Evolutionary conservation across 345 rosid species (phyloP).

Genomic region (Moricandia arvensis): DNA sequence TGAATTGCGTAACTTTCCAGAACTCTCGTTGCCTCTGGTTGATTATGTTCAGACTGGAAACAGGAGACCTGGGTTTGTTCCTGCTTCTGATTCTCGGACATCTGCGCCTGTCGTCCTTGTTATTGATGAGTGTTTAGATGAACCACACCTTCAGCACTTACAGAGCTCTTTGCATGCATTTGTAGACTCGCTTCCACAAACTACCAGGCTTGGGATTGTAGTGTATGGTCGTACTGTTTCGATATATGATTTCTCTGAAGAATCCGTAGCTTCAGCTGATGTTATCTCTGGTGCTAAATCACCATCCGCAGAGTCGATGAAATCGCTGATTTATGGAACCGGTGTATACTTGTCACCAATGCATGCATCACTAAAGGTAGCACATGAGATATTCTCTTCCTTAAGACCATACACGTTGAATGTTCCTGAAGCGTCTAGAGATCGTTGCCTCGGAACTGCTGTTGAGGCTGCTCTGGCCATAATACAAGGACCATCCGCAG

Average conservation of each 20-base stretch:
- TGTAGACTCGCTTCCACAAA: conserved; percentile 74
- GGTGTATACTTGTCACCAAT: conserved; percentile 91
- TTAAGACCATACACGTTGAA: conserved; percentile 73
- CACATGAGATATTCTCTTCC: conserved; percentile 89
- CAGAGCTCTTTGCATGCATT: conserved; percentile 98
- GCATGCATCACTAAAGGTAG: conserved; percentile 94
- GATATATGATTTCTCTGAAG: conserved; percentile 89
- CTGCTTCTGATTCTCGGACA: conserved; percentile 81
- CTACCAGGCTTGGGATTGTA: conserved; percentile 81
- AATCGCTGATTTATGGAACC: conserved; percentile 82
- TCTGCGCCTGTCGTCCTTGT: conserved; percentile 89
- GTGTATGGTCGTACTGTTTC: conserved; percentile 84
- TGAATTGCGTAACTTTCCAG: conserved; percentile 69
- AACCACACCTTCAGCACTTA: conserved; percentile 88
- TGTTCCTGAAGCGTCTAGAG: conserved; percentile 81
- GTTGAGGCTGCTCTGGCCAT: conserved; percentile 90
- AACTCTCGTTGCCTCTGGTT: conserved; percentile 71
- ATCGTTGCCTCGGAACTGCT: conserved; percentile 86
- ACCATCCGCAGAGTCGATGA: conserved; percentile 72
- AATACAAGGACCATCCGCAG: conserved; percentile 91
- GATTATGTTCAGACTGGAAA: conserved; percentile 90
- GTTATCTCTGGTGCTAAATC: conserved; percentile 91
- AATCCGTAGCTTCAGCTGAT: conserved; percentile 90
- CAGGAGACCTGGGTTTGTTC: conserved; percentile 79
- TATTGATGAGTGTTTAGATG: conserved; percentile 95